Conservation (phyloP, 2,329 filamentous ascomycete species). For the Claviceps paspali region DNA sequence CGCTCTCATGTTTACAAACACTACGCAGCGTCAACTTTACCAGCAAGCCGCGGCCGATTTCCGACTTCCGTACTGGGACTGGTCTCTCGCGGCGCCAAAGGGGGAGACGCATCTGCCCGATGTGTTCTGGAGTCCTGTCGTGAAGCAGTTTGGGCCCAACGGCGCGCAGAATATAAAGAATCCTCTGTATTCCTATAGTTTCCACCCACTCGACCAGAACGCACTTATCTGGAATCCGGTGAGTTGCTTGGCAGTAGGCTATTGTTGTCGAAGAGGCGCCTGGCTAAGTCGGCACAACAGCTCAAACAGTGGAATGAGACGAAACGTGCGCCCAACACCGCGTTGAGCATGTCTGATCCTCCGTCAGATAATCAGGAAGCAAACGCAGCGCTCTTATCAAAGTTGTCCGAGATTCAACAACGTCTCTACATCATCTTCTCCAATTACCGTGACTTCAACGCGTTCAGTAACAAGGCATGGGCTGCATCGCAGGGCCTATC, state of each 20-base stretch:
- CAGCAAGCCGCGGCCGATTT: conserved; percentile 33
- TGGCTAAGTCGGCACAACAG: conserved; percentile 17
- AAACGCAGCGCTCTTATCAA: conserved; percentile 27
- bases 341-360: conserved; percentile 14
- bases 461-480: conserved; percentile 56
- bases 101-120: conserved; percentile 32
- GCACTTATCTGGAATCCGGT: conserved; percentile 47
- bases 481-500: conserved; percentile 29
- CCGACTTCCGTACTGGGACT: conserved; percentile 45
- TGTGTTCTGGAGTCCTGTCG: conserved; percentile 29
- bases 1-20: conserved; percentile 31
- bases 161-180: conserved; percentile 42
- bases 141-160: conserved; percentile 40
- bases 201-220: conserved; percentile 41
- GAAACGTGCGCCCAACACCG: conserved; percentile 34
- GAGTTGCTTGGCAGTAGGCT: conserved; percentile 18
- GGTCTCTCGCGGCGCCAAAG: conserved; percentile 32
- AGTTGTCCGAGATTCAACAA: conserved; percentile 39
- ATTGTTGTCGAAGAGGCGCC: not conserved
- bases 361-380: conserved; percentile 45
- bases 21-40: conserved; percentile 31
- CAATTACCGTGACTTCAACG: conserved; percentile 50
- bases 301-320: conserved; percentile 46
- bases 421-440: conserved; percentile 54
- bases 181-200: conserved; percentile 45